phyloP scores from a whole-genome alignment of 1,284 basidiomycete genomes.

The Anthracocystis panici-leucophaei region DNA sequence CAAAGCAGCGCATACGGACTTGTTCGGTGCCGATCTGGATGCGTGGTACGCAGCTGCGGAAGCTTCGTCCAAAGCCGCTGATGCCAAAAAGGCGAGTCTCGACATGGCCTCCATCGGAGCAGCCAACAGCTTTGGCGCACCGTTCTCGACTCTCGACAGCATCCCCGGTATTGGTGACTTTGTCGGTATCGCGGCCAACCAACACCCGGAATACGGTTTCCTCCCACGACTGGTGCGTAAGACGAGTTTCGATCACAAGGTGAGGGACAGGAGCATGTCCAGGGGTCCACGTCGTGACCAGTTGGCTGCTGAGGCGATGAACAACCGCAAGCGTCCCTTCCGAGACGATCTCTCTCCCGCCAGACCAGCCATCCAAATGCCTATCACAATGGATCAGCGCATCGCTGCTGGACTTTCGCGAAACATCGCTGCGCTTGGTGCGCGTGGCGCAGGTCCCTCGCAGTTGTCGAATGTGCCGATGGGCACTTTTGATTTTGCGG shows the following conservation, averaged over 20 bases:
- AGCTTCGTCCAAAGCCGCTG: conserved; percentile 24
- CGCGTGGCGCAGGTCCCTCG: conserved; percentile 27
- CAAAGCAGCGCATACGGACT: conserved; percentile 57
- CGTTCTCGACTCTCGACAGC: conserved; percentile 63
- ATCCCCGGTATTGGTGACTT: conserved; percentile 68
- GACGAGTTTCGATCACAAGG: conserved; percentile 69
- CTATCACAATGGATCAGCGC: conserved; percentile 64
- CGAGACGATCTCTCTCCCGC: conserved; percentile 63
- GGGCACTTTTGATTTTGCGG: conserved; percentile 56
- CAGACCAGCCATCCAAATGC: conserved; percentile 52
- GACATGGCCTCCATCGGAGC: conserved; percentile 64
- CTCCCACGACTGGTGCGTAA: conserved; percentile 67
- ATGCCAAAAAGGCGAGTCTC: conserved; percentile 45
- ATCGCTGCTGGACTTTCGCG: conserved; percentile 67
- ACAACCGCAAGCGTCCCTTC: conserved; percentile 63
- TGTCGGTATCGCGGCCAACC: conserved; percentile 64
- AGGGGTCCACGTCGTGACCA: conserved; percentile 54
- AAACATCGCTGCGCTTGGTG: conserved; percentile 53
- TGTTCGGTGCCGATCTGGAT: conserved; percentile 57
- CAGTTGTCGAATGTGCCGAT: conserved; percentile 56
- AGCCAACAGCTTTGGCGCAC: conserved; percentile 55
- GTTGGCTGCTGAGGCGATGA: conserved; percentile 39
- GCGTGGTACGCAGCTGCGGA: conserved; percentile 36
- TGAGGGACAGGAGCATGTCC: conserved; percentile 63
- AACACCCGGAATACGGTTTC: conserved; percentile 69